Evolutionary conservation across 768 basidiomycete genomes (phyloP).

Genomic region (Hygrocybe punicea): DNA sequence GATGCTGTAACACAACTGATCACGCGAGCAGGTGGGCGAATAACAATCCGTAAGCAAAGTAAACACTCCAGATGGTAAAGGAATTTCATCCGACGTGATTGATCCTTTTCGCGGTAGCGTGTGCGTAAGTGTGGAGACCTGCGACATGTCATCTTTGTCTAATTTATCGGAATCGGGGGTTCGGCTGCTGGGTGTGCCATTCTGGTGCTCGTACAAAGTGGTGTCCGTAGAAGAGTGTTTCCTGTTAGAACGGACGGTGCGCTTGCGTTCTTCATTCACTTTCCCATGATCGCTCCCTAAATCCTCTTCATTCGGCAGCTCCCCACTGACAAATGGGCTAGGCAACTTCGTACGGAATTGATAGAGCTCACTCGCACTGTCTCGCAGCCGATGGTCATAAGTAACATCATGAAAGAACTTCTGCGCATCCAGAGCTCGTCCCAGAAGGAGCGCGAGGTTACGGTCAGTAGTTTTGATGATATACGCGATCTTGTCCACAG

Average conservation of each 20-base stretch:
- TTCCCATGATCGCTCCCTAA: conserved; percentile 23
- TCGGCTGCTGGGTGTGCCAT: not conserved
- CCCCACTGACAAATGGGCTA: conserved; percentile 82
- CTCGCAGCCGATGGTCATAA: conserved; percentile 92
- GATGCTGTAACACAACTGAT: conserved; percentile 95
- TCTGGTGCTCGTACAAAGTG: not conserved
- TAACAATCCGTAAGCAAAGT: conserved; percentile 97
- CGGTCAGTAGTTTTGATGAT: conserved; percentile 99
- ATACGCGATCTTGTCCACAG: conserved; percentile 94
- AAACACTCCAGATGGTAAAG: conserved; percentile 89
- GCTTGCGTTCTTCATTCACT: conserved; percentile 12
- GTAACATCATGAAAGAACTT: conserved; percentile 99
- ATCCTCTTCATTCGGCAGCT: conserved; percentile 44
- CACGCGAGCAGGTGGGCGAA: conserved; percentile 92
- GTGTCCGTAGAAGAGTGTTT: not conserved
- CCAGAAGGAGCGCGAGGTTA: conserved; percentile 91
- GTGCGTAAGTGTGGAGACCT: conserved; percentile 9
- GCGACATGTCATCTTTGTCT: not conserved
- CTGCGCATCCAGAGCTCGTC: conserved; percentile 92
- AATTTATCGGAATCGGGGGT: not conserved
- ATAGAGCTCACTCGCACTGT: conserved; percentile 85
- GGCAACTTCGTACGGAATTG: conserved; percentile 84
- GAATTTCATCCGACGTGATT: conserved; percentile 54
- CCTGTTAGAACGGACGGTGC: conserved; percentile 5
- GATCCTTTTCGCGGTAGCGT: conserved; percentile 41